A percentile compares a stretch with the other conserved stretches of the same genome.
phyloP scores from a whole-genome alignment of 2,329 filamentous ascomycete species.

The Fusarium agapanthi region DNA sequence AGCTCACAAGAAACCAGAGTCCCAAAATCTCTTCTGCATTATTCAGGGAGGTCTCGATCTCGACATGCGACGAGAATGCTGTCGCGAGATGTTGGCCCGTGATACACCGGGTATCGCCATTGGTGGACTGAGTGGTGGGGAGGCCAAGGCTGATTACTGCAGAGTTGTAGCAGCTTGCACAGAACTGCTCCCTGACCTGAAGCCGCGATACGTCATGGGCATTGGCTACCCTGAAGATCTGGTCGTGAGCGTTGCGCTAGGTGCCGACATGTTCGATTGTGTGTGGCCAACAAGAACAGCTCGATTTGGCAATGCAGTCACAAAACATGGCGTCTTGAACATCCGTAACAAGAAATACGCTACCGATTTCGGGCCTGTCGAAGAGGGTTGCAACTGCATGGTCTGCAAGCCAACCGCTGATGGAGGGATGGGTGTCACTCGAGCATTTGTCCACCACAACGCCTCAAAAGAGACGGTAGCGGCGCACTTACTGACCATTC shows the following conservation, averaged over 20 bases:
- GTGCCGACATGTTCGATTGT: slow-evolving; percentile 99
- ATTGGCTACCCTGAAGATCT: slow-evolving; percentile 97
- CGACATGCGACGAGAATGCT: slow-evolving; percentile 85
- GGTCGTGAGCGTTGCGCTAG: slow-evolving; percentile 90
- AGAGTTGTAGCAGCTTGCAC: slow-evolving; percentile 90
- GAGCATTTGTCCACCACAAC: slow-evolving; percentile 91
- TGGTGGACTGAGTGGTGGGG: slow-evolving; percentile 91
- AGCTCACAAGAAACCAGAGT: slow-evolving; percentile 82
- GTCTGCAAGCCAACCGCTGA: slow-evolving; percentile 75
- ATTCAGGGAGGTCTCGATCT: slow-evolving; percentile 95
- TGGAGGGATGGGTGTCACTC: slow-evolving; percentile 81
- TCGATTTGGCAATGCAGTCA: slow-evolving; percentile 94
- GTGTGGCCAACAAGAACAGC: slow-evolving; percentile 98
- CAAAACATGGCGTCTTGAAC: slow-evolving; percentile 82
- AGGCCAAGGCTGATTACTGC: slow-evolving; percentile 93
- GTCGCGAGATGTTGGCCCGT: slow-evolving; percentile 83
- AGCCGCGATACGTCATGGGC: slow-evolving; percentile 99
- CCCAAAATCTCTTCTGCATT: slow-evolving; percentile 97
- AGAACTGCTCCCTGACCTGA: slow-evolving; percentile 81
- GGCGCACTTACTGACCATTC: slow-evolving; percentile 84
- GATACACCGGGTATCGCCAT: slow-evolving; percentile 97
- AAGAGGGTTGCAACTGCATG: slow-evolving; percentile 81
- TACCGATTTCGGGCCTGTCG: slow-evolving; percentile 83
- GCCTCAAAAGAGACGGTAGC: slow-evolving; percentile 94
- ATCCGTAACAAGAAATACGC: slow-evolving; percentile 80